Evolutionary conservation across 139 green algal genomes (phyloP).

Genomic region (Chlorella sp.): DNA sequence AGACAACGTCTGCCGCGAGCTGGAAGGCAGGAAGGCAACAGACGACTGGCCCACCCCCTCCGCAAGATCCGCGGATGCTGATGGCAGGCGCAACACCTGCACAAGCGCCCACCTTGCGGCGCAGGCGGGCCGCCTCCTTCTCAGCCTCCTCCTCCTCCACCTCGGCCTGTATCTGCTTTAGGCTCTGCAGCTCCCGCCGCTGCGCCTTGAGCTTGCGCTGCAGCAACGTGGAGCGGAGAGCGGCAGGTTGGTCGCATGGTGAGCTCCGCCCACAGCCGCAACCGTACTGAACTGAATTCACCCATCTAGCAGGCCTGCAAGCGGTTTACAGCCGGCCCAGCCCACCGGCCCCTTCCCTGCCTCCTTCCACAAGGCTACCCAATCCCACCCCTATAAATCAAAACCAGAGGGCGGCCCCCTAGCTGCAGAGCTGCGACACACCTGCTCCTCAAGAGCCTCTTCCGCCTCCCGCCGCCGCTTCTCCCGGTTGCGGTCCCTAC

Average conservation of each 20-base stretch:
- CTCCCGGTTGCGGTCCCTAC: slow-evolving; percentile 25
- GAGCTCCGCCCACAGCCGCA: no score
- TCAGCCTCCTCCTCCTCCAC: slow-evolving; percentile 39
- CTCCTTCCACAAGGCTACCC: no score
- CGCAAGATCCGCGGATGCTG: no score
- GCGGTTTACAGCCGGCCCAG: no score
- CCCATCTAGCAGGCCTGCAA: no score
- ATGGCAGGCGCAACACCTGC: no score
- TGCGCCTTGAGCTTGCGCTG: slow-evolving; percentile 30
- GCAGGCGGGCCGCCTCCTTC: slow-evolving; percentile 24
- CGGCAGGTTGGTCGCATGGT: no score
- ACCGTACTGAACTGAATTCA: no score
- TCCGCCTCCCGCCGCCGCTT: slow-evolving; percentile 35
- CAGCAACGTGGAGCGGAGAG: background rate
- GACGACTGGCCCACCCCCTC: no score
- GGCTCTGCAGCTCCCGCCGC: slow-evolving; percentile 29
- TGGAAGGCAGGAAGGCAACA: no score
- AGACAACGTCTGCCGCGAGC: no score
- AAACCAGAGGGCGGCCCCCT: background rate
- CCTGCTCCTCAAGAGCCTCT: slow-evolving; percentile 40
- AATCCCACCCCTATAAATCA: background rate
- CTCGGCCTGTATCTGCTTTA: slow-evolving; percentile 21
- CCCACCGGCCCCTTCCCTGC: no score
- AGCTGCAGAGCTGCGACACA: background rate
- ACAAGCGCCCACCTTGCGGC: slow-evolving; percentile 44